Evolutionary conservation across 2,329 filamentous ascomycete species (phyloP).

Genomic region (Ambrosiella beaveri): DNA sequence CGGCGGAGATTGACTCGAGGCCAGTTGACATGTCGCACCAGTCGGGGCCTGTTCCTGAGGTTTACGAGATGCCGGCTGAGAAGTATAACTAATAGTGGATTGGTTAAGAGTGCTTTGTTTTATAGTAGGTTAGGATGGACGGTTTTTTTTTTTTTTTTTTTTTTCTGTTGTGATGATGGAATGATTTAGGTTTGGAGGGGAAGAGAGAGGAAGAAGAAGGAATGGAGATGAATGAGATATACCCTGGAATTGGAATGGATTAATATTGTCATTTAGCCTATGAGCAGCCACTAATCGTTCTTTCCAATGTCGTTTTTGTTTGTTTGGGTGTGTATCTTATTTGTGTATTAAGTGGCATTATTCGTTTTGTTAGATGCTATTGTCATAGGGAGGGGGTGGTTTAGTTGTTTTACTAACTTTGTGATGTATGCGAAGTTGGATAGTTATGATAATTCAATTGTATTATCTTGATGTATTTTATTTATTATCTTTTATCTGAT

Average conservation of each 20-base stretch:
- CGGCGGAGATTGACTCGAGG: constrained; percentile 24
- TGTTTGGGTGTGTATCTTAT: neutral
- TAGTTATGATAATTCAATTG: no score
- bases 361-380: neutral
- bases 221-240: neutral
- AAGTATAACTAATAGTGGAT: constrained; percentile 17
- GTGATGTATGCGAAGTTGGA: no score
- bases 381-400: neutral
- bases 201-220: neutral
- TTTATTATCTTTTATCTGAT: no score
- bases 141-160: no score
- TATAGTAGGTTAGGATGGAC: no score
- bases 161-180: neutral
- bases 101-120: neutral
- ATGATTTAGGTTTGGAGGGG: neutral
- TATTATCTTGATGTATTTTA: no score
- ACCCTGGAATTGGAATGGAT: constrained; percentile 1
- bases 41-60: constrained; percentile 19
- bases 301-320: neutral
- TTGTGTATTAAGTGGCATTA: neutral
- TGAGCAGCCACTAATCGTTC: neutral
- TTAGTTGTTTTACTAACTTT: no score
- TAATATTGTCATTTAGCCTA: constrained; percentile 2
- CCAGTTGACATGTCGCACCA: constrained; percentile 19
- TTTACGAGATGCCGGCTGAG: constrained; percentile 28